These are phyloP conservation scores for Scopulariopsis brevicaulis DNA, from an alignment of 2,329 filamentous ascomycete genomes.

Conservation along the genomic window DNA sequence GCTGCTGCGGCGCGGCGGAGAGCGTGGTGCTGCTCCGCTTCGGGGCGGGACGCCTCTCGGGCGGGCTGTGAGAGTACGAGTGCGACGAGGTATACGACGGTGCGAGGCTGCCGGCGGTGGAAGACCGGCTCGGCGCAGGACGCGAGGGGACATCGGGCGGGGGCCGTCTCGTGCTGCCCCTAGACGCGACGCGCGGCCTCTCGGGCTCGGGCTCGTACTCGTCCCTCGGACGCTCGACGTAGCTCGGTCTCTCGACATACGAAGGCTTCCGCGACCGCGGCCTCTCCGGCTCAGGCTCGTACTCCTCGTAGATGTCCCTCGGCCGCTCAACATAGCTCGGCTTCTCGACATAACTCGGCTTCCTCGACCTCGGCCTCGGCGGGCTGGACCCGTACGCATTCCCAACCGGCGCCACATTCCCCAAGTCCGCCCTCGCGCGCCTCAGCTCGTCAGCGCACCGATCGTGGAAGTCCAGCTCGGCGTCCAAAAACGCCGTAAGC, in stretches of 20 bases:
- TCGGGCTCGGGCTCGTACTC: constrained; percentile 10
- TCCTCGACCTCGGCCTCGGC: constrained; percentile 5
- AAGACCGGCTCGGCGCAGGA: constrained; percentile 13
- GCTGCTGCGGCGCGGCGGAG: constrained; percentile 24
- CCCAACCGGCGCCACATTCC: constrained; percentile 20
- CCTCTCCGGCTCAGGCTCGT: constrained; percentile 10
- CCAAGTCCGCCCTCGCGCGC: constrained; percentile 32
- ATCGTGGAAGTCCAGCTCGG: constrained; percentile 85
- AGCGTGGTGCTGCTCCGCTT: constrained; percentile 12
- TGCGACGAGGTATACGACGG: constrained; percentile 15
- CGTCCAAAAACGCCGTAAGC: constrained; percentile 71
- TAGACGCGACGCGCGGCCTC: neutral
- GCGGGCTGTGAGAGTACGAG: neutral
- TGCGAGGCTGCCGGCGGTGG: constrained; percentile 6
- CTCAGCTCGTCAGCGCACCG: constrained; percentile 75
- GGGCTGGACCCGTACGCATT: constrained; percentile 6
- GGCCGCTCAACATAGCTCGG: constrained; percentile 14
- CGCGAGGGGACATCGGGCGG: neutral
- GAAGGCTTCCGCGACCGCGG: constrained; percentile 4
- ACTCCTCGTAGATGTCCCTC: constrained; percentile 26
- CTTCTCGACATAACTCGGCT: constrained; percentile 4
- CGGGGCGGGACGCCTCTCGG: neutral
- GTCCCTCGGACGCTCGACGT: constrained; percentile 20
- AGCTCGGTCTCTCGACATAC: constrained; percentile 20
- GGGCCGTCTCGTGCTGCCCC: constrained; percentile 1